Percentiles rank a stretch among this genome's conserved stretches.
phyloP scores from a whole-genome alignment of 768 basidiomycete species.

The Trametes elegans region DNA sequence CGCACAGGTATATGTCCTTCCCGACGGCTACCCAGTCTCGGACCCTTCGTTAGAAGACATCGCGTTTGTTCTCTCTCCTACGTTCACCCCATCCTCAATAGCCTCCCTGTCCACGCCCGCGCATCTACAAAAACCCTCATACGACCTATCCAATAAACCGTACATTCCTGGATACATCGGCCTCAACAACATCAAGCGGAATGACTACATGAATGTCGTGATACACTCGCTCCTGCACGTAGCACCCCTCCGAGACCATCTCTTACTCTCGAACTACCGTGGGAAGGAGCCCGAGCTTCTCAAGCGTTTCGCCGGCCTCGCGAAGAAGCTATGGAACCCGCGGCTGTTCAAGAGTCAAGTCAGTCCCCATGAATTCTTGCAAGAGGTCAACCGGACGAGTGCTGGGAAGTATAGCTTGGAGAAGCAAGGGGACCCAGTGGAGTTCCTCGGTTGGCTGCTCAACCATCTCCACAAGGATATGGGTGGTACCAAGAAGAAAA shows the following conservation, averaged over 20 bases:
- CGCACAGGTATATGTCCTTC: conserved; percentile 88
- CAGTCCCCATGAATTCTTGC: conserved; percentile 97
- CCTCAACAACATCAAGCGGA: conserved; percentile 95
- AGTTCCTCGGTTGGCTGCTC: conserved; percentile 93
- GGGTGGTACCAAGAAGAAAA: conserved; percentile 89
- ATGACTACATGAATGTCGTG: conserved; percentile 97
- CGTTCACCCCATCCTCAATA: conserved; percentile 67
- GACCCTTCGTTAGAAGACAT: conserved; percentile 98
- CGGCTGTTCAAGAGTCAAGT: conserved; percentile 96
- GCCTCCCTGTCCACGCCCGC: conserved; percentile 54
- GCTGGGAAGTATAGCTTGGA: conserved; percentile 90
- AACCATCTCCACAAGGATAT: conserved; percentile 91
- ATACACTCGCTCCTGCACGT: conserved; percentile 93
- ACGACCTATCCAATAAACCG: conserved; percentile 76
- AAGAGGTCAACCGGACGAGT: conserved; percentile 91
- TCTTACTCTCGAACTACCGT: conserved; percentile 71
- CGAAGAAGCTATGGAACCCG: conserved; percentile 97
- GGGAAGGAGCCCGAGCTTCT: conserved; percentile 85
- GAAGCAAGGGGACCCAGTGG: conserved; percentile 93
- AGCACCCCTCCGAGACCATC: conserved; percentile 82
- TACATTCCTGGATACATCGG: conserved; percentile 95
- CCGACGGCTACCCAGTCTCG: conserved; percentile 94
- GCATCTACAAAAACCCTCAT: conserved; percentile 70
- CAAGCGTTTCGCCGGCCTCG: conserved; percentile 80
- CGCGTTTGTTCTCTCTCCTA: conserved; percentile 82